Evolutionary conservation across 2,329 filamentous ascomycete genomes (phyloP), one percentile per base, ranked within the genome.

Genomic region (Fonsecaea nubica): DNA sequence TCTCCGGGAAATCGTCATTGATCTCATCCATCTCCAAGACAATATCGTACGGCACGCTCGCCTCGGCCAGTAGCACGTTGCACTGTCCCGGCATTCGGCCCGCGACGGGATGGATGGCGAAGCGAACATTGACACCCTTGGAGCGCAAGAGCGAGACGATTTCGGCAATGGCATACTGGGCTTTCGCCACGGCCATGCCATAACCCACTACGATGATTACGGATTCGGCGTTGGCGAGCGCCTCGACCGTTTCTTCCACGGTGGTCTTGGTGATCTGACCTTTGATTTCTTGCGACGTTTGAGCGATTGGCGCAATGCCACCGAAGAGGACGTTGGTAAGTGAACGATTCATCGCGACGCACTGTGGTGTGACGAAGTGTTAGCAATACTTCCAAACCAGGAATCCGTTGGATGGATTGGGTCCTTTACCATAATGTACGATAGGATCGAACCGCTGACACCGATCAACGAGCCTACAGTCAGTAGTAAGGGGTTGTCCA

Each of bases 21-120:
- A 96, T 96, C 81, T 97, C 93, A 73, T 96, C 93, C 92, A 96
- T 96, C 80, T 97, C 92, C 54, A 96, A 84, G 33, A 96, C 92
- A 63, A 96, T 94, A 73, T 97, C 93, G 74, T 96, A 96, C 2
- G 92, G 92, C 35, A 96, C 93, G 38, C 86, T 90, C 0, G 93
- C 93, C 77, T 97, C 93, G 0, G 93, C 93, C 13, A 96, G 87
- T 2, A 97, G 83, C 3, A 96, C 92, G 74, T 97, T 96, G 80
- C 92, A 96, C 79, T 96, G 93, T 0, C 93, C 93, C 0, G 93
- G 93, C 93, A 97, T 96, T 36, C 93, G 87, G 10, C 93, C 93
- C 0, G 93, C 93, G 33, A 96, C 92, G 0, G 92, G 92, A 75
- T 96, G 92, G 71, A 96, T 95, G 6, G 92, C 92, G 75, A 96